A percentile compares a stretch with the other conserved stretches of the same genome.
Conservation (phyloP, 2,329 filamentous ascomycete genomes). For the Phyllosticta ampelicida region DNA sequence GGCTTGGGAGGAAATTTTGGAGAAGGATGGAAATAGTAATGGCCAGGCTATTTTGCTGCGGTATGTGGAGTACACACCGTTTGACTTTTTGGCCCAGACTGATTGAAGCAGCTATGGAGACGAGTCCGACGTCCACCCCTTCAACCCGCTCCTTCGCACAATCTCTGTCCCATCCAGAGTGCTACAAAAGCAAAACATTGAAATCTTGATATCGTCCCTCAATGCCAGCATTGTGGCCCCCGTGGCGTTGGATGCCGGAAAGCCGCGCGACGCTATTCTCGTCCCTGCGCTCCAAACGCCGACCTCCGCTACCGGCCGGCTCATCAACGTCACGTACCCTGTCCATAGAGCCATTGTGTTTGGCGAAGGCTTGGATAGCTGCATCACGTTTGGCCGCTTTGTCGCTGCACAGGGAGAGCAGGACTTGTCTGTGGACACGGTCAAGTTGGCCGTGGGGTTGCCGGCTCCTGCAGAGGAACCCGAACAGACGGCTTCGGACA, state of each 20-base stretch:
- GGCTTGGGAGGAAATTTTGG: conserved; percentile 34
- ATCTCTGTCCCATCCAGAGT: conserved; percentile 52
- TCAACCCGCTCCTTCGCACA: conserved; percentile 47
- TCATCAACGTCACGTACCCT: conserved; percentile 62
- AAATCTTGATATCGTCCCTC: conserved; percentile 49
- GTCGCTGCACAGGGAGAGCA: conserved; percentile 23
- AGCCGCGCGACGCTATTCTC: conserved; percentile 56
- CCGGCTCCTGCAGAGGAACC: conserved; percentile 31
- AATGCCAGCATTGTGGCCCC: conserved; percentile 33
- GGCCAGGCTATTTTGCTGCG: conserved; percentile 32
- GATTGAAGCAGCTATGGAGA: conserved; percentile 43
- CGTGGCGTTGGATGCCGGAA: conserved; percentile 22
- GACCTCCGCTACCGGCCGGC: conserved; percentile 50
- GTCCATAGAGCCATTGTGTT: conserved; percentile 75
- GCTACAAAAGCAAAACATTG: conserved; percentile 51
- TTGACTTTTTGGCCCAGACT: background rate
- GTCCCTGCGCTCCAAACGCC: conserved; percentile 63
- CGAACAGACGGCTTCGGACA: conserved; percentile 12
- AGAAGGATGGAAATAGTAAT: conserved; percentile 20
- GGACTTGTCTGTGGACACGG: conserved; percentile 34
- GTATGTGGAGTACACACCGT: conserved; percentile 17
- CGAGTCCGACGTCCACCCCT: conserved; percentile 34
- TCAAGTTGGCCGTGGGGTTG: conserved; percentile 49
- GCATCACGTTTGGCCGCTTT: conserved; percentile 41
- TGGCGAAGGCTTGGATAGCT: conserved; percentile 59